phyloP scores from a whole-genome alignment of 352 stramenopile species.

The Phytophthora foliorum region DNA sequence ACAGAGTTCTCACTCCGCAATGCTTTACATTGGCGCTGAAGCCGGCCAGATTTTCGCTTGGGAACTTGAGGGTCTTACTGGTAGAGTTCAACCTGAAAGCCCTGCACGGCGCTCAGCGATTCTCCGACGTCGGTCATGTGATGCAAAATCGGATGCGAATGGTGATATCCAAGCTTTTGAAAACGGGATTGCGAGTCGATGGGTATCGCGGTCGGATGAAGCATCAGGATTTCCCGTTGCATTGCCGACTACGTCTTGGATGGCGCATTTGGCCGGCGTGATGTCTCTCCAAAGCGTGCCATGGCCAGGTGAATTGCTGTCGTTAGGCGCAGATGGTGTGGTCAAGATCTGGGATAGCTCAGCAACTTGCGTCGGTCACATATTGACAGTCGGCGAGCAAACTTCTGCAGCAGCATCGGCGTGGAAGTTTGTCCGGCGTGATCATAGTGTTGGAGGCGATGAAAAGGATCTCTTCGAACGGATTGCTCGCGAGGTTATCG shows the following conservation, averaged over 20 bases:
- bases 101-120: conserved; percentile 25
- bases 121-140: conserved; percentile 16
- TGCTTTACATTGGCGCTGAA: conserved; percentile 40
- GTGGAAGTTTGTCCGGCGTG: conserved; percentile 65
- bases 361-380: conserved; percentile 54
- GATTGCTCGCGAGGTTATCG: conserved; percentile 54
- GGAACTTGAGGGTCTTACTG: conserved; percentile 24
- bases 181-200: conserved; percentile 1
- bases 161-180: conserved; percentile 8
- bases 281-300: conserved; percentile 46
- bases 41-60: conserved; percentile 35
- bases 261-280: conserved; percentile 50
- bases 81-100: conserved; percentile 5
- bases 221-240: conserved; percentile 24
- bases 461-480: conserved; percentile 42
- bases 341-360: conserved; percentile 64
- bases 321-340: conserved; percentile 48
- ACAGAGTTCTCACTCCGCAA: conserved; percentile 7
- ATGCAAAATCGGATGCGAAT: conserved; percentile 7
- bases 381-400: conserved; percentile 46
- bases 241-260: conserved; percentile 46
- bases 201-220: not conserved
- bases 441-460: conserved; percentile 39
- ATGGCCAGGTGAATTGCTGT: conserved; percentile 58
- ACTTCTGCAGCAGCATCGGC: conserved; percentile 25